phyloP scores from a whole-genome alignment of 805 yeast species.

The Maudiozyma serrabonitensis region DNA sequence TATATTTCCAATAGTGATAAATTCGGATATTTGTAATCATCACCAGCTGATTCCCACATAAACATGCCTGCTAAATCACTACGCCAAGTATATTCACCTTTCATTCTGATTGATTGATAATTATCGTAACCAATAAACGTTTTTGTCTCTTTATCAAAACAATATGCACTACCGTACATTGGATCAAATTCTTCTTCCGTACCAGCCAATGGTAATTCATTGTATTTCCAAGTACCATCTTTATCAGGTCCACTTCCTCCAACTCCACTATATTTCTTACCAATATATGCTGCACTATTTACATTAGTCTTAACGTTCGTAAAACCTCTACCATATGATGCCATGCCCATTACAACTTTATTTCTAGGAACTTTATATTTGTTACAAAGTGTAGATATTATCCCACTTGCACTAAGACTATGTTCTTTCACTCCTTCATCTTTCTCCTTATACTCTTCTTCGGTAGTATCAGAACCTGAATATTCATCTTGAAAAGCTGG shows the following conservation, averaged over 20 bases:
- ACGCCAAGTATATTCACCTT: conserved; percentile 48
- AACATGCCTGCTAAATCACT: conserved; percentile 68
- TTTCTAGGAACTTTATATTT: conserved; percentile 33
- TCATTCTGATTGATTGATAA: conserved; percentile 38
- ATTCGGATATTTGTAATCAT: conserved; percentile 28
- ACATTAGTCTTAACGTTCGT: conserved; percentile 31
- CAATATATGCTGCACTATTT: conserved; percentile 17
- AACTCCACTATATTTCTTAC: conserved; percentile 35
- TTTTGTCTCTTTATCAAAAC: conserved; percentile 32
- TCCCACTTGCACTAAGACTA: conserved; percentile 38
- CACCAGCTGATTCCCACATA: conserved; percentile 95
- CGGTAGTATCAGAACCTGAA: too few species aligned
- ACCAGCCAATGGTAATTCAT: conserved; percentile 40
- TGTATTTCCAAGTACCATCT: conserved; percentile 46
- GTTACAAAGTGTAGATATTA: conserved; percentile 36
- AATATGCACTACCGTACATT: conserved; percentile 43
- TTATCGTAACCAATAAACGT: conserved; percentile 61
- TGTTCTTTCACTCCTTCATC: background rate
- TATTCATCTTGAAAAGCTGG: background rate
- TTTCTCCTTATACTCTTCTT: too few species aligned
- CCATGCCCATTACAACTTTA: conserved; percentile 76
- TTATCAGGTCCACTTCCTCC: conserved; percentile 37
- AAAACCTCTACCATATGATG: conserved; percentile 66
- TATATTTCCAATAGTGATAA: conserved; percentile 32
- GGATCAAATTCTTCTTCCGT: conserved; percentile 44